Evolutionary conservation across 1,284 basidiomycete genomes (phyloP).

Genomic region (Trametes polyzona): DNA sequence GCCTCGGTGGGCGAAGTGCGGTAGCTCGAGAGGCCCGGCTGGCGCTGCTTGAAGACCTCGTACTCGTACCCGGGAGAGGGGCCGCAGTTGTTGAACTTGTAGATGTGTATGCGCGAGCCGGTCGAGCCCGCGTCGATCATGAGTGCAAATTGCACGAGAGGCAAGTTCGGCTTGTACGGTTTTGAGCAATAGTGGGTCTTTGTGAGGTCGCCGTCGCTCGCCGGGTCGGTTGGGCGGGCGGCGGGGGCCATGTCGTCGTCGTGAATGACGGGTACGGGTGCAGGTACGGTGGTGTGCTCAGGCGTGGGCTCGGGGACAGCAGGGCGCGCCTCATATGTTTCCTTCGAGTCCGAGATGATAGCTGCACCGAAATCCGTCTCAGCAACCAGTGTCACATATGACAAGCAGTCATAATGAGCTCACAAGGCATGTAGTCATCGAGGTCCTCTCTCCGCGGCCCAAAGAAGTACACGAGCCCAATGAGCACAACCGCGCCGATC

Average conservation of each 20-base stretch:
- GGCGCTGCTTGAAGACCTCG: constrained; percentile 87
- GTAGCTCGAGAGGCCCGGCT: constrained; percentile 83
- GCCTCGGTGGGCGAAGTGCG: constrained; percentile 64
- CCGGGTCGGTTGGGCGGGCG: constrained; percentile 52
- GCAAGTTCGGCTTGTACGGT: constrained; percentile 51
- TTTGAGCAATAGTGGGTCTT: constrained; percentile 70
- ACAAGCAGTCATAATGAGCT: constrained; percentile 12
- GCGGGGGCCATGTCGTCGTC: constrained; percentile 29
- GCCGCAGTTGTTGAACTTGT: constrained; percentile 95
- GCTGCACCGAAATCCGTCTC: constrained; percentile 17
- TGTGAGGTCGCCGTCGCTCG: constrained; percentile 65
- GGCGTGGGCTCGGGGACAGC: constrained; percentile 11
- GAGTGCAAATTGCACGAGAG: constrained; percentile 89
- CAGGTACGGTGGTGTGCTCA: neutral
- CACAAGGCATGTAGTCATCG: constrained; percentile 35
- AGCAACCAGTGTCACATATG: neutral
- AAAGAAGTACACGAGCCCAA: constrained; percentile 66
- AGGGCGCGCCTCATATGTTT: constrained; percentile 17
- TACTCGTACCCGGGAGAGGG: constrained; percentile 85
- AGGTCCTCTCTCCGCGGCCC: constrained; percentile 52
- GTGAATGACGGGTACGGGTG: constrained; percentile 13
- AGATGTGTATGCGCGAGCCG: constrained; percentile 95
- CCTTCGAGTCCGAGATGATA: constrained; percentile 22
- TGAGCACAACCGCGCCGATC: constrained; percentile 54
- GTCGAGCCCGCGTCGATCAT: constrained; percentile 99